Evolutionary conservation across 192 early-diverging fungal genomes (phyloP).

Genomic region (Chytriomyces confervae): DNA sequence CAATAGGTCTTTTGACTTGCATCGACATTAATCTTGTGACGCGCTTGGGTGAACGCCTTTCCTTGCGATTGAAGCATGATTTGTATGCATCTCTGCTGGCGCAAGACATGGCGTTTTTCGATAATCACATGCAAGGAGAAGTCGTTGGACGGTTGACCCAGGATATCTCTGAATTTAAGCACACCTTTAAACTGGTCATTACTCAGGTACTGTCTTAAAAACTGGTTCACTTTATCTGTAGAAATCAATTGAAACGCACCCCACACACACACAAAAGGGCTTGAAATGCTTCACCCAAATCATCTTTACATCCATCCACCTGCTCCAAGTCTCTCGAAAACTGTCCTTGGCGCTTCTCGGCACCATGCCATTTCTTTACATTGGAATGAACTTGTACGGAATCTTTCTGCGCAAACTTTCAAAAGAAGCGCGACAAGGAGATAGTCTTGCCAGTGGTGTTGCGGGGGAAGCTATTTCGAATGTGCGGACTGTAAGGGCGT

Average conservation of each 20-base stretch:
- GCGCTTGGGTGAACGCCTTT: slow-evolving; percentile 40
- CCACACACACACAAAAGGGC: too few relatives aligned
- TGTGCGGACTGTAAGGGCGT: slow-evolving; percentile 47
- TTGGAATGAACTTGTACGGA: slow-evolving; percentile 49
- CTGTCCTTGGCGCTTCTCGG: slow-evolving; percentile 38
- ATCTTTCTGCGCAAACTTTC: slow-evolving; percentile 41
- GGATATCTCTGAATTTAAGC: slow-evolving; percentile 50
- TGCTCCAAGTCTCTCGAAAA: slow-evolving; percentile 39
- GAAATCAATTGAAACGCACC: too few relatives aligned
- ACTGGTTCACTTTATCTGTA: background rate
- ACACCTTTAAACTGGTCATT: slow-evolving; percentile 46
- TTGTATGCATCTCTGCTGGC: slow-evolving; percentile 33
- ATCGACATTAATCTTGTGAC: slow-evolving; percentile 49
- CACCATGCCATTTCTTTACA: slow-evolving; percentile 48
- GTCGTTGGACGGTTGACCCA: slow-evolving; percentile 39
- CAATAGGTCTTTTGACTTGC: slow-evolving; percentile 42
- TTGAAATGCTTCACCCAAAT: slow-evolving; percentile 49
- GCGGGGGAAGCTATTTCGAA: slow-evolving; percentile 47
- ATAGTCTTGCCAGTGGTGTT: slow-evolving; percentile 35
- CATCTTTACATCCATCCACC: slow-evolving; percentile 40
- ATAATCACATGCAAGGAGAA: slow-evolving; percentile 40
- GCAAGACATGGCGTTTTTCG: slow-evolving; percentile 54
- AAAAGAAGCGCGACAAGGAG: slow-evolving; percentile 35
- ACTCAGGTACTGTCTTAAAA: slow-evolving; percentile 39
- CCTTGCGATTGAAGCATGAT: slow-evolving; percentile 31